Conservation (phyloP, 805 yeast species). For the Candida krabiensis region DNA sequence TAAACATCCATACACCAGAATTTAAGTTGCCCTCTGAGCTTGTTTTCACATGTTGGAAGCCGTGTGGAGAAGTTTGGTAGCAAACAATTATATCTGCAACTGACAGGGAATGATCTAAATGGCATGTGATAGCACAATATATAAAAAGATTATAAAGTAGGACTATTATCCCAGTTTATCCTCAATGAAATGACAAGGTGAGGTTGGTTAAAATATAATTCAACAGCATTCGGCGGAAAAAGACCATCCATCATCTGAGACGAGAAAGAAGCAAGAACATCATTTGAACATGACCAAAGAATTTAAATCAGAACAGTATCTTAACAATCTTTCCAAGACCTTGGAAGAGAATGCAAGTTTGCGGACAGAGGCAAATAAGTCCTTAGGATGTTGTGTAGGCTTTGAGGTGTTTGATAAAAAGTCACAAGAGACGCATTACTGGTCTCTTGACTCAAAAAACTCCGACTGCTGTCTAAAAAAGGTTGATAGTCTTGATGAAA, state of each 20-base stretch:
- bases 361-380: conserved; percentile 29
- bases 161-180: no score
- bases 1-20: no score
- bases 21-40: neutral
- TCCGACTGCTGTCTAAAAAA: conserved; percentile 44
- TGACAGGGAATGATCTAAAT: no score
- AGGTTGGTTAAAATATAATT: neutral
- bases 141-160: no score
- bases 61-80: conserved; percentile 14
- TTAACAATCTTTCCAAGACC: conserved; percentile 15
- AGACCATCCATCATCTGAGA: no score
- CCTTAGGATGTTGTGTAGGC: conserved; percentile 38
- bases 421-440: conserved; percentile 52
- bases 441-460: conserved; percentile 69
- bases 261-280: no score
- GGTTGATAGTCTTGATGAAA: conserved; percentile 32
- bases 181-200: no score
- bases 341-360: conserved; percentile 19
- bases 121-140: no score
- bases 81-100: no score
- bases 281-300: conserved; percentile 12
- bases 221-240: neutral
- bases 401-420: conserved; percentile 67
- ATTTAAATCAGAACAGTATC: conserved; percentile 19
- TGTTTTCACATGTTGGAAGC: conserved; percentile 15